Conservation (phyloP, 2,329 filamentous ascomycete genomes). For the Clarireedia paspali region DNA sequence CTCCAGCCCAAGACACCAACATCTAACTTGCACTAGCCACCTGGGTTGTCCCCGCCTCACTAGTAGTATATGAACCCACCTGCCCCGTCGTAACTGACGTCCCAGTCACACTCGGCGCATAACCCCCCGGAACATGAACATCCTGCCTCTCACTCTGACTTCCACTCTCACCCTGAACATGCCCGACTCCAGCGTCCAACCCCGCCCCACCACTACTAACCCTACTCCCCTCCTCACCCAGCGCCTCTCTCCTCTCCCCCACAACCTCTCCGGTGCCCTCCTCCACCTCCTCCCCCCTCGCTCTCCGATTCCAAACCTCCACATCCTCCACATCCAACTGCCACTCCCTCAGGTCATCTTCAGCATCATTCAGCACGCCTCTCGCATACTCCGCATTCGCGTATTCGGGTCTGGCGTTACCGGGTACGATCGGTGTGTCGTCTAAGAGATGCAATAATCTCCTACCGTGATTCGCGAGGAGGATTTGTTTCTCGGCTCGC, state of each 20-base stretch:
- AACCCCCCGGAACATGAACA: not conserved
- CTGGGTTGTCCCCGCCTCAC: not conserved
- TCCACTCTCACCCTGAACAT: too few relatives aligned
- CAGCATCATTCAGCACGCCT: conserved; percentile 85
- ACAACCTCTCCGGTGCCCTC: not conserved
- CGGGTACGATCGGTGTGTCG: conserved; percentile 81
- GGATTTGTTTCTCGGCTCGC: conserved; percentile 92
- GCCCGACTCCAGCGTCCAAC: too few relatives aligned
- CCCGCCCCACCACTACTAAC: conserved; percentile 4
- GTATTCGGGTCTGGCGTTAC: conserved; percentile 67
- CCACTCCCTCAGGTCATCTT: conserved; percentile 81
- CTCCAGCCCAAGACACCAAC: not conserved
- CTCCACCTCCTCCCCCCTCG: not conserved
- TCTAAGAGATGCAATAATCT: conserved; percentile 80
- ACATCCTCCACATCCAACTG: conserved; percentile 28
- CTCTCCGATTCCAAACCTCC: not conserved
- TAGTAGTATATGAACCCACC: not conserved
- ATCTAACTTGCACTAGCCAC: not conserved
- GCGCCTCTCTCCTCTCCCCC: not conserved
- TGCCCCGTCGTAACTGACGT: conserved; percentile 5
- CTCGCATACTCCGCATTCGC: conserved; percentile 59
- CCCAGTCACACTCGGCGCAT: conserved; percentile 1
- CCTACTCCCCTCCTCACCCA: not conserved
- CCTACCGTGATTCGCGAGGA: conserved; percentile 84
- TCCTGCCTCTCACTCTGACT: too few relatives aligned